Evolutionary conservation across 2,329 filamentous ascomycete genomes (phyloP), one percentile per base, ranked within the genome.

Genomic region (Endocalyx cinctus): DNA sequence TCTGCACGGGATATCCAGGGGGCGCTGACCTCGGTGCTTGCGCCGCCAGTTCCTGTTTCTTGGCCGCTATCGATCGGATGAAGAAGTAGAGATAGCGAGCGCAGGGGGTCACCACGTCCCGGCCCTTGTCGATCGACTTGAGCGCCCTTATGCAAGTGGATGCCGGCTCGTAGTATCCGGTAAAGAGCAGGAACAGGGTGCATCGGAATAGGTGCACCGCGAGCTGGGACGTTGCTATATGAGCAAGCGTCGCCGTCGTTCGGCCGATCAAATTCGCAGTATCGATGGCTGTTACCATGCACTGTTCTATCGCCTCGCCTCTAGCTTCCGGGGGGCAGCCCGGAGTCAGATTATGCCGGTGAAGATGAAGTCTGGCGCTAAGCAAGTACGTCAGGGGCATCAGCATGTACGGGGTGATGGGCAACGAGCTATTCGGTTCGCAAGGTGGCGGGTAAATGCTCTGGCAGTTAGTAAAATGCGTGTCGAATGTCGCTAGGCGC

Each of bases 141-240:
- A 84, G 76, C 1, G 83, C 79, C 34, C 84, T 77, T 10, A 90
- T 71, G 46, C 89, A 87, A 3, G 77, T 75, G 10, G 82, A 61
- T 1, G 90, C 89, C 3, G 80, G 72, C 5, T 82, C 76, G 52
- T 82, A 84, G 32, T 87, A 81, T 26, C 81, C 81, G 1, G 77
- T 75, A 32, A 94, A 77, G 15, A 90, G 74, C 5, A 96, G 68
- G 36, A 96, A 79, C 1, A 97, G 70, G 2, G 84, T 74, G 51
- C 84, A 94, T 15, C 90, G 83, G 77, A 94, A 96, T 27, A 95
- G 71, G 55, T 97, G 92, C 11, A 78, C 79, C 36, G 87, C 84
- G 7, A 94, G 69, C 46, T 90, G 76, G 4, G 83, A 78, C 2
- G 83, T 87, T 4, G 87, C 79, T 10, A 80, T 77, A 20, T 79